Evolutionary conservation across 1,284 basidiomycete genomes (phyloP).

Genomic region (Cryptococcus hybrid): DNA sequence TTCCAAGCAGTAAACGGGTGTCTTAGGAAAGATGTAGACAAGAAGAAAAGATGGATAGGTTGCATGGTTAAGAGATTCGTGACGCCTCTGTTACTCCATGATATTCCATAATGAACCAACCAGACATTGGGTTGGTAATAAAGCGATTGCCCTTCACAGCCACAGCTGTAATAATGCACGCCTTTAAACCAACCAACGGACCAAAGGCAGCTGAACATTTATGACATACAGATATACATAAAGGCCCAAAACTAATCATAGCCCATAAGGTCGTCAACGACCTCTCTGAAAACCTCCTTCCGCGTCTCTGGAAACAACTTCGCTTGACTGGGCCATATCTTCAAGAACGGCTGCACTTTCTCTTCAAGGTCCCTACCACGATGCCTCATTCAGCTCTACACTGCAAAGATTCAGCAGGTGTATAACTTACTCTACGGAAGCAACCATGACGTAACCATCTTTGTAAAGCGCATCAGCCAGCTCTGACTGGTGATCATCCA

Average conservation of each 20-base stretch:
- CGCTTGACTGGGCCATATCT: background rate
- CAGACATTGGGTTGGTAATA: no score
- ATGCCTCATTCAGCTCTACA: no score
- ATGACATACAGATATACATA: no score
- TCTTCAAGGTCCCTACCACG: background rate
- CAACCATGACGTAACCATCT: conserved; percentile 64
- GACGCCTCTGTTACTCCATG: no score
- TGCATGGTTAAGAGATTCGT: no score
- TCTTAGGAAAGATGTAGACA: background rate
- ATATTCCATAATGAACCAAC: no score
- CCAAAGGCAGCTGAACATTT: no score
- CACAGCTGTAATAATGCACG: no score
- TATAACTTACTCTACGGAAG: conserved; percentile 46
- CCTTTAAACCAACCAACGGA: no score
- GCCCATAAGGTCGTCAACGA: conserved; percentile 33
- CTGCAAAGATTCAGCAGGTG: no score
- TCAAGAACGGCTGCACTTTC: background rate
- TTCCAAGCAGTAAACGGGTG: conserved; percentile 25
- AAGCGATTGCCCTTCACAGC: no score
- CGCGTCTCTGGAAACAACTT: conserved; percentile 9
- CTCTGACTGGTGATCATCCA: conserved; percentile 93
- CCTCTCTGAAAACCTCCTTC: conserved; percentile 16
- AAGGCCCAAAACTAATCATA: conserved; percentile 5
- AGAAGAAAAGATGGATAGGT: no score
- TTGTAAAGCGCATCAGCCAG: conserved; percentile 68